phyloP scores from a whole-genome alignment of 2,329 filamentous ascomycete genomes.

The Penicillium sp. region DNA sequence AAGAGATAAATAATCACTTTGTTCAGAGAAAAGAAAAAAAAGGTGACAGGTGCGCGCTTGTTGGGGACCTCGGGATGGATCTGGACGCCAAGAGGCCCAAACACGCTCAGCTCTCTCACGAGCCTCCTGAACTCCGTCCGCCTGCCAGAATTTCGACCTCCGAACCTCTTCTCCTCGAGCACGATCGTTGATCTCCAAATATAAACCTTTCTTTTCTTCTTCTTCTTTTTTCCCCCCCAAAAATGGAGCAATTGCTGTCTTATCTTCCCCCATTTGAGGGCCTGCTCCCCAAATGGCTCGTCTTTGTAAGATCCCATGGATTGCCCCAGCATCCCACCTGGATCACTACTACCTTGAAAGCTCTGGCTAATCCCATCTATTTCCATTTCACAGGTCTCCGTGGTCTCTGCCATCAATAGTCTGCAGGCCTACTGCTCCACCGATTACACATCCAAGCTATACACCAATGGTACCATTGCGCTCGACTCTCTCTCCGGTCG shows the following conservation, averaged over 20 bases:
- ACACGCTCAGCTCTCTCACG: conserved; percentile 17
- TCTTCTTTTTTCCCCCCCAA: neutral
- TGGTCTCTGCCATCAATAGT: conserved; percentile 77
- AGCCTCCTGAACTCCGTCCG: neutral
- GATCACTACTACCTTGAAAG: no score
- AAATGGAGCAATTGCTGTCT: conserved; percentile 24
- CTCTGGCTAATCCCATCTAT: no score
- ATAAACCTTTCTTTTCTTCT: no score
- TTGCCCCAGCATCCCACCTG: neutral
- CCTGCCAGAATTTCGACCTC: neutral
- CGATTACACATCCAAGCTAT: conserved; percentile 78
- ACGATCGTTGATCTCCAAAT: no score
- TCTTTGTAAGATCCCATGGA: conserved; percentile 48
- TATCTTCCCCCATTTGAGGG: conserved; percentile 42
- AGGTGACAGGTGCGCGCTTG: conserved; percentile 13
- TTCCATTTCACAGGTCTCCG: conserved; percentile 52
- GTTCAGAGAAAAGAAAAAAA: neutral
- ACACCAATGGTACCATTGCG: conserved; percentile 51
- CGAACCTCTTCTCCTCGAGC: neutral
- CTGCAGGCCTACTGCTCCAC: conserved; percentile 77
- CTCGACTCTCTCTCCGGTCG: conserved; percentile 70
- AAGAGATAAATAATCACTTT: no score
- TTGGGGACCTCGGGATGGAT: conserved; percentile 15
- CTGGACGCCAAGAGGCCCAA: conserved; percentile 17
- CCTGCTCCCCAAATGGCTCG: conserved; percentile 58